Conservation (phyloP, 2,329 filamentous ascomycete species). For the Diplodia scrobiculata region DNA sequence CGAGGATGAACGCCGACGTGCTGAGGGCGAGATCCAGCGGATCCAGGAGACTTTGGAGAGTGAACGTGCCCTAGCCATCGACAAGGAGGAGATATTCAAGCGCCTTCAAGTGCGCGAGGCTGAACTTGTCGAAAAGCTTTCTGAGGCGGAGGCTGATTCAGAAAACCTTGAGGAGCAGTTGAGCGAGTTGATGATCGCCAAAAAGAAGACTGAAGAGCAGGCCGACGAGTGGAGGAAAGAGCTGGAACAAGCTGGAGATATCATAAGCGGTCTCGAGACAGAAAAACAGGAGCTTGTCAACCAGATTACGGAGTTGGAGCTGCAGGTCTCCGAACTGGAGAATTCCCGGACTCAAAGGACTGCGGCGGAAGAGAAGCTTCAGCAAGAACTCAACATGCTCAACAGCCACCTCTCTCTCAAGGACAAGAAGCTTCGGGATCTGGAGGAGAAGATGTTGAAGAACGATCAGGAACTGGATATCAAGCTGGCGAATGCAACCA, state of each 20-base stretch:
- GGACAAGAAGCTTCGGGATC: constrained; percentile 83
- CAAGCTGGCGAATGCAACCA: constrained; percentile 74
- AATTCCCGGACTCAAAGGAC: constrained; percentile 71
- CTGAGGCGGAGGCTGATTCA: constrained; percentile 89
- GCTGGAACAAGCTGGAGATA: constrained; percentile 84
- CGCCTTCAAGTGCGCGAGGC: constrained; percentile 88
- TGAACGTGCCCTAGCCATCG: constrained; percentile 88
- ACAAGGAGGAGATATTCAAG: constrained; percentile 99
- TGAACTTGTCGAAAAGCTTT: constrained; percentile 89
- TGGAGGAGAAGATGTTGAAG: constrained; percentile 80
- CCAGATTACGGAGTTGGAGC: constrained; percentile 69
- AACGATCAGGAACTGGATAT: constrained; percentile 86
- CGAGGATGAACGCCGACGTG: constrained; percentile 87
- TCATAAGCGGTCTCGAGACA: constrained; percentile 81
- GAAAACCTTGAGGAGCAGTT: constrained; percentile 92
- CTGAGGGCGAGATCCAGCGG: constrained; percentile 81
- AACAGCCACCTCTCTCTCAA: constrained; percentile 87
- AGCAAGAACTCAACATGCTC: constrained; percentile 85
- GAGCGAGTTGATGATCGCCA: constrained; percentile 82
- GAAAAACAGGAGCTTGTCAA: constrained; percentile 77
- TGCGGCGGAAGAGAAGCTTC: constrained; percentile 72
- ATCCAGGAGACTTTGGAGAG: constrained; percentile 95
- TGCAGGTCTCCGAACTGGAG: constrained; percentile 69
- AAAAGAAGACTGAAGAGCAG: constrained; percentile 84
- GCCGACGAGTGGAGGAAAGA: constrained; percentile 76